These are phyloP conservation scores for Venturia carpophila DNA, from an alignment of 2,329 filamentous ascomycete genomes.

Conservation along the genomic window DNA sequence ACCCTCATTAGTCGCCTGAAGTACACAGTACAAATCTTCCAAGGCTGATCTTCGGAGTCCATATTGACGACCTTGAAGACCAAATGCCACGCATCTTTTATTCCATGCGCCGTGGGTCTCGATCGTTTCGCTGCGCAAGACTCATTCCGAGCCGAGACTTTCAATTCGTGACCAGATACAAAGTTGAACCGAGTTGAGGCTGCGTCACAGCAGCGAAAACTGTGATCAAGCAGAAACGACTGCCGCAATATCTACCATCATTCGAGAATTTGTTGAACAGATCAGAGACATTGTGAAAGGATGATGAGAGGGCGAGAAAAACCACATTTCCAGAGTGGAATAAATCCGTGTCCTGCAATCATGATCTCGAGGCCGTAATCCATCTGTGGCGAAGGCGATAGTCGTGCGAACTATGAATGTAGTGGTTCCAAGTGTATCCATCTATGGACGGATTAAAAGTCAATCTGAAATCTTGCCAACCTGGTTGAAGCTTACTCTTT, in stretches of 20 bases:
- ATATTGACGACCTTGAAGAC: background rate
- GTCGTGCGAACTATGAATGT: too few relatives aligned
- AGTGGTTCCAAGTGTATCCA: too few relatives aligned
- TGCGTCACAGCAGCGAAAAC: background rate
- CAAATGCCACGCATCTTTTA: background rate
- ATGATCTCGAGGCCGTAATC: too few relatives aligned
- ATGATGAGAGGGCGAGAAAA: background rate
- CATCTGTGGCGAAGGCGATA: too few relatives aligned
- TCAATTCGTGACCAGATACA: background rate
- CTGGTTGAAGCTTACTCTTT: too few relatives aligned
- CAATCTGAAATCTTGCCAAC: too few relatives aligned
- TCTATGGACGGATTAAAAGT: too few relatives aligned
- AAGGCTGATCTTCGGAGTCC: background rate
- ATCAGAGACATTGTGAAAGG: background rate
- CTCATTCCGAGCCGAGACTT: background rate
- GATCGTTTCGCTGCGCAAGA: slow-evolving; percentile 7
- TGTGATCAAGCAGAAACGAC: background rate
- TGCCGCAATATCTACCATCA: background rate
- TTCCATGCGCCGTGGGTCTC: slow-evolving; percentile 10
- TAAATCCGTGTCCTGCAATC: too few relatives aligned
- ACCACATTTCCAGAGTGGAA: background rate
- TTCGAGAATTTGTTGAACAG: background rate
- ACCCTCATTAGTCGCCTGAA: background rate
- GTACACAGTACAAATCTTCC: background rate
- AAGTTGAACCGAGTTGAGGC: slow-evolving; percentile 9